phyloP scores from a whole-genome alignment of 2,329 filamentous ascomycete species.

The Coniochaeta sp. region DNA sequence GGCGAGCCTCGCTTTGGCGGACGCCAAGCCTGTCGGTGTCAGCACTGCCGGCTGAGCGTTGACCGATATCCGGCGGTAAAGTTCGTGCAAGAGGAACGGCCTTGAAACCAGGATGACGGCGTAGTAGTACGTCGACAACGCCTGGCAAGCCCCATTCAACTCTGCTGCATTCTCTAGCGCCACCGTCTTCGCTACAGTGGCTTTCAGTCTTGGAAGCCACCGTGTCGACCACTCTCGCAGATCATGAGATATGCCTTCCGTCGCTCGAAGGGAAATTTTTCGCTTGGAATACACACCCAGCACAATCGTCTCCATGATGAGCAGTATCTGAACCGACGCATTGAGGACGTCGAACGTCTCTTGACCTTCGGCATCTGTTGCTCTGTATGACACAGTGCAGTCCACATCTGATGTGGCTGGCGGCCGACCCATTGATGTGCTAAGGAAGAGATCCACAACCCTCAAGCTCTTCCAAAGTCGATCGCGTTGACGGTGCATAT shows the following conservation, averaged over 20 bases:
- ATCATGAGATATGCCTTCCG: conserved; percentile 45
- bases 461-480: conserved; percentile 48
- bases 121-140: conserved; percentile 47
- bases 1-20: conserved; percentile 42
- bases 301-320: conserved; percentile 43
- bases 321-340: conserved; percentile 44
- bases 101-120: conserved; percentile 50
- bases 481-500: conserved; percentile 36
- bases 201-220: conserved; percentile 40
- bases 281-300: conserved; percentile 45
- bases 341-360: conserved; percentile 40
- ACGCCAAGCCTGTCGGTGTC: conserved; percentile 17
- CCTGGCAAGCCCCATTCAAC: conserved; percentile 41
- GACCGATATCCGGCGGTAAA: conserved; percentile 37
- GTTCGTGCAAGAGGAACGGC: conserved; percentile 50
- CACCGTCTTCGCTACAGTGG: conserved; percentile 21
- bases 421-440: conserved; percentile 46
- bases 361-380: conserved; percentile 23
- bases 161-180: conserved; percentile 19
- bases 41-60: conserved; percentile 10
- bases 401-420: conserved; percentile 47
- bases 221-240: conserved; percentile 42
- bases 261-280: conserved; percentile 45
- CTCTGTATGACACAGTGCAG: conserved; percentile 43
- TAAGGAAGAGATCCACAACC: conserved; percentile 44